A percentile compares a stretch with the other conserved stretches of the same genome.
Evolutionary conservation across 139 green algal species (phyloP).

Genomic region (Raphidocelis subcapitata): DNA sequence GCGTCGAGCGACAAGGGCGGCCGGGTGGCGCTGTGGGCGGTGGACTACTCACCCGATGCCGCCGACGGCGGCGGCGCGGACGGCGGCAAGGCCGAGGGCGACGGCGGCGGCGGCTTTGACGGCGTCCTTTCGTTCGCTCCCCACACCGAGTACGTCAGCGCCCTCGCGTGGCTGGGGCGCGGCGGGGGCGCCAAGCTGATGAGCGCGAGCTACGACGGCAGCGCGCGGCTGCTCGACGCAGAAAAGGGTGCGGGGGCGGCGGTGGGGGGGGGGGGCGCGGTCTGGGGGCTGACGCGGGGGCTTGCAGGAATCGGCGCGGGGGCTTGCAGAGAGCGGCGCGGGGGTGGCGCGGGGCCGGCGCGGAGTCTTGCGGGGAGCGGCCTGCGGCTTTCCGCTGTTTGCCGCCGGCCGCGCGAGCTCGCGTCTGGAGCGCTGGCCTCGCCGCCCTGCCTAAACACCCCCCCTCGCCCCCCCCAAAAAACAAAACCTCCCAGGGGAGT

Average conservation of each 20-base stretch:
- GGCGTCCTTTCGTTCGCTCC: slow-evolving; percentile 33
- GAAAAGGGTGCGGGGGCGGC: neutral
- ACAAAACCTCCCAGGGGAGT: slow-evolving; percentile 1
- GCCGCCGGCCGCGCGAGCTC: too few species aligned
- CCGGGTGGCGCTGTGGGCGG: slow-evolving; percentile 21
- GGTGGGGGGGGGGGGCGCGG: neutral
- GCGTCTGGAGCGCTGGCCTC: too few species aligned
- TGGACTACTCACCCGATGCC: neutral
- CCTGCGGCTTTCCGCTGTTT: too few species aligned
- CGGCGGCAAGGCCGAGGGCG: neutral
- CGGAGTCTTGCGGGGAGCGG: too few species aligned
- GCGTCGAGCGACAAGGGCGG: slow-evolving; percentile 27
- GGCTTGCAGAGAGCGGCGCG: too few species aligned
- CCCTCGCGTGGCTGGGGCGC: slow-evolving; percentile 33
- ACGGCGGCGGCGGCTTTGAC: slow-evolving; percentile 6
- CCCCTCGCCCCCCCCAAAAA: too few species aligned
- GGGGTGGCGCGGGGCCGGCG: too few species aligned
- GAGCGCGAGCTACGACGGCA: slow-evolving; percentile 69
- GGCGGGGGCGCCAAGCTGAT: slow-evolving; percentile 40
- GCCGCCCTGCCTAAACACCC: neutral
- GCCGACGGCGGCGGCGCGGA: neutral
- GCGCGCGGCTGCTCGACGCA: slow-evolving; percentile 58
- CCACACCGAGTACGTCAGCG: slow-evolving; percentile 46
- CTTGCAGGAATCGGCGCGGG: too few species aligned
- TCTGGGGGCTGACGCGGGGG: too few species aligned